phyloP scores from a whole-genome alignment of 345 rosid genomes.

The Excoecaria cochinchinensis region DNA sequence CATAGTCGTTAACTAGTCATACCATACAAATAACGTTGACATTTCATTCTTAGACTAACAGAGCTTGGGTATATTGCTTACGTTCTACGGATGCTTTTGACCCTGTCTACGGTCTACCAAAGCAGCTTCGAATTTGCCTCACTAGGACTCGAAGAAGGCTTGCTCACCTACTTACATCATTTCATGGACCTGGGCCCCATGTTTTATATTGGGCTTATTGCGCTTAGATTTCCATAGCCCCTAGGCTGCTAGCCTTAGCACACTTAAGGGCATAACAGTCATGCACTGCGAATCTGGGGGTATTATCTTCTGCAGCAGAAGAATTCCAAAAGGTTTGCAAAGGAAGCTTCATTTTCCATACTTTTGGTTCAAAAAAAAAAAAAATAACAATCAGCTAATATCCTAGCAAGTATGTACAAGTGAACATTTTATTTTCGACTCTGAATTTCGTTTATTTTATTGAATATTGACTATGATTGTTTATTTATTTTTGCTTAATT shows the following conservation, averaged over 20 bases:
- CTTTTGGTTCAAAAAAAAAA: constrained; percentile 2
- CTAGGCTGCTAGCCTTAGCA: neutral
- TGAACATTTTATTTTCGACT: no score
- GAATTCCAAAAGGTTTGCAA: neutral
- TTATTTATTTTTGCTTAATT: no score
- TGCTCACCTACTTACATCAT: neutral
- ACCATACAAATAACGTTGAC: no score
- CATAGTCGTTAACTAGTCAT: no score
- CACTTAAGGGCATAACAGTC: neutral
- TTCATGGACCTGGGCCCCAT: neutral
- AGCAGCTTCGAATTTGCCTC: neutral
- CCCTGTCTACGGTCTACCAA: constrained; percentile 13
- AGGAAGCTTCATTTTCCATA: neutral
- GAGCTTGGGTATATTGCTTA: no score
- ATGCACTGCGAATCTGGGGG: no score
- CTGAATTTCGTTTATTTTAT: no score
- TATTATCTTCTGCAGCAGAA: no score
- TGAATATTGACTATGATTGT: no score
- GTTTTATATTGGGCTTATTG: neutral
- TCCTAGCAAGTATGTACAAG: neutral
- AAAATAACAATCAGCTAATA: neutral
- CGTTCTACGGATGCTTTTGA: constrained; percentile 10
- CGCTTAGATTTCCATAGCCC: neutral
- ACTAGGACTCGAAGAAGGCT: no score
- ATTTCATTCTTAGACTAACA: no score